Conservation (phyloP, 768 basidiomycete genomes). For the Lentinus tigrinus region DNA sequence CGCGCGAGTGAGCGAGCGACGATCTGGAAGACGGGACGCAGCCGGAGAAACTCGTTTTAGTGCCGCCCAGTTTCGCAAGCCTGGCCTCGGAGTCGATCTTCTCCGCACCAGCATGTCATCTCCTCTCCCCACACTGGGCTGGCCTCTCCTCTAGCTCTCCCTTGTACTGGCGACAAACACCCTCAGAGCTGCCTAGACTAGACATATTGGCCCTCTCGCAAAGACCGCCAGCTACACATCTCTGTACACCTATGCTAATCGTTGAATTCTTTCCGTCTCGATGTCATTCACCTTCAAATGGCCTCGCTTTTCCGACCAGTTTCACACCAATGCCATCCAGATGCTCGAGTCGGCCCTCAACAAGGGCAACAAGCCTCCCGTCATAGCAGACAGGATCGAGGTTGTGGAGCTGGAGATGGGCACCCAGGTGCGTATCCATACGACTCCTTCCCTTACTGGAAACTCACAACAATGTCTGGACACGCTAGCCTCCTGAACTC, state of each 20-base stretch:
- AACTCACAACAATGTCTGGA: background rate
- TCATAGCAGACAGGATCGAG: slow-evolving; percentile 96
- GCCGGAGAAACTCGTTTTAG: slow-evolving; percentile 9
- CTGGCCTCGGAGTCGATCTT: background rate
- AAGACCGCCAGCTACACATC: background rate
- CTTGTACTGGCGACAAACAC: background rate
- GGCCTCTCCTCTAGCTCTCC: background rate
- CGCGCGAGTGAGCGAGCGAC: no score
- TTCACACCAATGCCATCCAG: slow-evolving; percentile 92
- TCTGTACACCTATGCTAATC: slow-evolving; percentile 6
- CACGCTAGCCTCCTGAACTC: slow-evolving; percentile 83
- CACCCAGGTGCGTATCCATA: slow-evolving; percentile 64
- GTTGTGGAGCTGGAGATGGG: slow-evolving; percentile 99
- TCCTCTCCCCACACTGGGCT: background rate
- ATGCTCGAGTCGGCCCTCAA: slow-evolving; percentile 97
- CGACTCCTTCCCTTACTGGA: background rate
- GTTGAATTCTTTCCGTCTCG: slow-evolving; percentile 3
- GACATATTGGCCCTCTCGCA: background rate
- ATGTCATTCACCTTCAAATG: slow-evolving; percentile 95
- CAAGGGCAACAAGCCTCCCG: slow-evolving; percentile 95
- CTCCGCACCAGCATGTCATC: slow-evolving; percentile 14
- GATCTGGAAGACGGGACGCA: slow-evolving; percentile 2
- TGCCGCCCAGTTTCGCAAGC: slow-evolving; percentile 17
- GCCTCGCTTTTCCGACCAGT: slow-evolving; percentile 96
- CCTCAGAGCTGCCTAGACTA: background rate